A percentile compares a stretch with the other conserved stretches of the same genome.
Conservation (phyloP, 2,329 filamentous ascomycete genomes). For the Trichoderma oligosporum region DNA sequence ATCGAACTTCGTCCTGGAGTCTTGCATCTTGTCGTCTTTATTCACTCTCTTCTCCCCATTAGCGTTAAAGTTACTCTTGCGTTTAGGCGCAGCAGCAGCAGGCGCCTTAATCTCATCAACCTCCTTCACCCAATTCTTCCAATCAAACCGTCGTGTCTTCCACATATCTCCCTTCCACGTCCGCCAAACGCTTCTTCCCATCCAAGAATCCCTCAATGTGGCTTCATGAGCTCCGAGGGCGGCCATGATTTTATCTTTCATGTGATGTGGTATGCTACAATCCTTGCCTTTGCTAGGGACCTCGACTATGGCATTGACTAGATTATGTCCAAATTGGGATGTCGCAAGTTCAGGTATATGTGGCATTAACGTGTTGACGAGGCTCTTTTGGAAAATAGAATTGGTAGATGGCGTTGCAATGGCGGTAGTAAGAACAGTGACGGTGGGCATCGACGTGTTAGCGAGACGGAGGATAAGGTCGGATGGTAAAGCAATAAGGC, state of each 20-base stretch:
- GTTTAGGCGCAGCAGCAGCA: slow-evolving; percentile 20
- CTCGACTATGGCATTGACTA: slow-evolving; percentile 47
- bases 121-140: slow-evolving; percentile 56
- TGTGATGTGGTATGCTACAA: slow-evolving; percentile 51
- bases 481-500: slow-evolving; percentile 57
- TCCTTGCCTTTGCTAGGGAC: slow-evolving; percentile 49
- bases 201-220: slow-evolving; percentile 50
- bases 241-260: slow-evolving; percentile 54
- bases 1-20: not conserved
- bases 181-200: slow-evolving; percentile 55
- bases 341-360: slow-evolving; percentile 45
- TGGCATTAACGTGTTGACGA: slow-evolving; percentile 47
- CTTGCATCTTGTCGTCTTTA: not conserved
- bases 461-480: slow-evolving; percentile 62
- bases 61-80: not conserved
- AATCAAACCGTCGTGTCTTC: slow-evolving; percentile 50
- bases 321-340: slow-evolving; percentile 49
- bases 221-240: slow-evolving; percentile 47
- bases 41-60: not conserved
- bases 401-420: slow-evolving; percentile 46
- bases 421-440: slow-evolving; percentile 49
- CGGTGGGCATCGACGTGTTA: slow-evolving; percentile 48
- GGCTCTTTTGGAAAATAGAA: slow-evolving; percentile 53
- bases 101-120: slow-evolving; percentile 29
- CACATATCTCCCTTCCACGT: slow-evolving; percentile 57